phyloP scores from a whole-genome alignment of 345 rosid genomes.

The Sonneratia alba region DNA sequence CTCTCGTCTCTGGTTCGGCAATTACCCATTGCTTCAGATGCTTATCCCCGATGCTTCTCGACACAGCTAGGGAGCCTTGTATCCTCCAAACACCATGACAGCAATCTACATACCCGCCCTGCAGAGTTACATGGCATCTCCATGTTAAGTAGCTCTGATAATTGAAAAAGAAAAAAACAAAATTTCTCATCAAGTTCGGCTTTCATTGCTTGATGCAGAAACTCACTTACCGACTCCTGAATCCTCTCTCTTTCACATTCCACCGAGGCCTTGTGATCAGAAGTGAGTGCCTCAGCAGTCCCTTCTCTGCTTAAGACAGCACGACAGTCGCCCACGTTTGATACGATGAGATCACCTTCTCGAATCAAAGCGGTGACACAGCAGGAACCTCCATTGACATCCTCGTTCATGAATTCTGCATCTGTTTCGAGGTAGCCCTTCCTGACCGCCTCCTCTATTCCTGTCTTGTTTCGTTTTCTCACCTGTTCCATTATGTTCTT shows the following conservation, averaged over 20 bases:
- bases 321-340: slow-evolving; percentile 82
- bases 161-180: background rate
- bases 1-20: slow-evolving; percentile 68
- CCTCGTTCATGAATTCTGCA: slow-evolving; percentile 44
- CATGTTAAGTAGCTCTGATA: background rate
- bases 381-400: slow-evolving; percentile 58
- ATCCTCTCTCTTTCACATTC: slow-evolving; percentile 53
- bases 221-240: slow-evolving; percentile 45
- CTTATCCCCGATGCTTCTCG: slow-evolving; percentile 74
- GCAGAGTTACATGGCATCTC: background rate
- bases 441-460: slow-evolving; percentile 36
- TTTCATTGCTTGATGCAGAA: background rate
- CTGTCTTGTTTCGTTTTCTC: slow-evolving; percentile 20
- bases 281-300: slow-evolving; percentile 64
- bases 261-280: slow-evolving; percentile 68
- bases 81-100: slow-evolving; percentile 70
- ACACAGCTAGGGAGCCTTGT: slow-evolving; percentile 74
- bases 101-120: slow-evolving; percentile 85
- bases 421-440: slow-evolving; percentile 61
- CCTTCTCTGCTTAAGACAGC: slow-evolving; percentile 68
- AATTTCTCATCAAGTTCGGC: background rate
- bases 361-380: slow-evolving; percentile 67
- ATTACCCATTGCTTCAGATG: slow-evolving; percentile 68
- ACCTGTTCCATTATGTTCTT: slow-evolving; percentile 37
- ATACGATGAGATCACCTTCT: slow-evolving; percentile 44